Evolutionary conservation across 2,329 filamentous ascomycete species (phyloP).

Genomic region (Neophaeococcomyces mojaviensis): DNA sequence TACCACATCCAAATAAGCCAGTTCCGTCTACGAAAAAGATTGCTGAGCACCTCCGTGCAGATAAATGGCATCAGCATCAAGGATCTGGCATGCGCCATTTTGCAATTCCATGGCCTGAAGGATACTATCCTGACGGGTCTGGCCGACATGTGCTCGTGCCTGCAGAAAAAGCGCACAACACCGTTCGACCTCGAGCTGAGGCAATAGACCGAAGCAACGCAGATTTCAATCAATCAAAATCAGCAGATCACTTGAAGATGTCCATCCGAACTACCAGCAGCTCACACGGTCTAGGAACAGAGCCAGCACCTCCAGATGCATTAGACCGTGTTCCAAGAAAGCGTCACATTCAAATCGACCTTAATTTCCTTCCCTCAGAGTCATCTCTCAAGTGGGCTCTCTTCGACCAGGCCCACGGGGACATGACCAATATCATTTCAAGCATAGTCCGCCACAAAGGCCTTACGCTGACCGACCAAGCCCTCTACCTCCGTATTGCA

Average conservation of each 20-base stretch:
- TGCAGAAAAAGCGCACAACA: neutral
- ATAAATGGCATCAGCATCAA: constrained; percentile 13
- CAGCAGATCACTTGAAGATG: neutral
- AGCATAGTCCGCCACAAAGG: constrained; percentile 57
- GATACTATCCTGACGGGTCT: neutral
- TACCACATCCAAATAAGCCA: constrained; percentile 24
- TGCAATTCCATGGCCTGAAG: constrained; percentile 17
- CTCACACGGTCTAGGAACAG: neutral
- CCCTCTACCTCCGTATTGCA: constrained; percentile 57
- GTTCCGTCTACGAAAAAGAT: constrained; percentile 14
- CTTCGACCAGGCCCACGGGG: constrained; percentile 66
- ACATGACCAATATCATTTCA: constrained; percentile 60
- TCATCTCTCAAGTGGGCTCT: constrained; percentile 52
- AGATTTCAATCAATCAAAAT: too few relatives aligned
- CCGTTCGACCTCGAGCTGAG: neutral
- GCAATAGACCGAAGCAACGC: neutral
- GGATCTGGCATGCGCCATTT: constrained; percentile 28
- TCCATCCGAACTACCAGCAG: neutral
- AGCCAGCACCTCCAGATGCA: neutral
- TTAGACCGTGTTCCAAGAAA: constrained; percentile 27
- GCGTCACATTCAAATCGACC: constrained; percentile 63
- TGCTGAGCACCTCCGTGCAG: constrained; percentile 11
- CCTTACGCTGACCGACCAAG: constrained; percentile 57
- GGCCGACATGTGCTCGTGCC: too few relatives aligned
- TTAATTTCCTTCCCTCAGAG: constrained; percentile 46